Percentiles rank a stretch among this genome's conserved stretches.
These are phyloP conservation scores for Hypoxylon sp. DNA, from an alignment of 2,329 filamentous ascomycete genomes.

Conservation along the genomic window DNA sequence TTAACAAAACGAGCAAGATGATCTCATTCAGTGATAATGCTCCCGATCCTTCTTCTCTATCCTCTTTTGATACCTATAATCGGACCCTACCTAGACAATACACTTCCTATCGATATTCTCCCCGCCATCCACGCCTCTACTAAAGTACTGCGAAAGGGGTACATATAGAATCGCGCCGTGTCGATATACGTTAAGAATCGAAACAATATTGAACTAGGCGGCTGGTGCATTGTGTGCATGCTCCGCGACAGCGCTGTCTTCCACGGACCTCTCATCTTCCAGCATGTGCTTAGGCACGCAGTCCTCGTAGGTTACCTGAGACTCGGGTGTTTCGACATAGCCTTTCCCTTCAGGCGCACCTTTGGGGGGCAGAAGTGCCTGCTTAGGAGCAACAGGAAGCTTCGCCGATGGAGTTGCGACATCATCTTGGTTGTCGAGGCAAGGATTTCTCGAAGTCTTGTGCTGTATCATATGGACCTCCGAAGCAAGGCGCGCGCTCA, in stretches of 20 bases:
- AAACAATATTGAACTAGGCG: slow-evolving; percentile 12
- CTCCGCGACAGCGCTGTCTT: neutral
- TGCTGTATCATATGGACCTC: slow-evolving; percentile 46
- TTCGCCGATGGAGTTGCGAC: neutral
- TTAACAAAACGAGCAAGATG: neutral
- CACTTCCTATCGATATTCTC: neutral
- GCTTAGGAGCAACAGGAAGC: slow-evolving; percentile 28
- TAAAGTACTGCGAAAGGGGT: neutral
- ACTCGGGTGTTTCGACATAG: slow-evolving; percentile 31
- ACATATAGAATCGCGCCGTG: slow-evolving; percentile 6
- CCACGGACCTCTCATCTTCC: slow-evolving; percentile 38
- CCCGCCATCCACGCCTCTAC: neutral
- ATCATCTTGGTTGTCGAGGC: slow-evolving; percentile 15
- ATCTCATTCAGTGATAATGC: neutral
- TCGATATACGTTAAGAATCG: neutral
- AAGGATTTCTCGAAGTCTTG: slow-evolving; percentile 19
- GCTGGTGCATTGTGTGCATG: neutral
- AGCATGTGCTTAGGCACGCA: slow-evolving; percentile 47
- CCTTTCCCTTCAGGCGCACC: slow-evolving; percentile 31
- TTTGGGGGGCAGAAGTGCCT: slow-evolving; percentile 20
- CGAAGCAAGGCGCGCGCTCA: slow-evolving; percentile 45
- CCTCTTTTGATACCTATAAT: neutral
- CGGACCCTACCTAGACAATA: neutral
- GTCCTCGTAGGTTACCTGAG: slow-evolving; percentile 45
- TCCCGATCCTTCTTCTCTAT: neutral